Evolutionary conservation across 495 filamentous ascomycete genomes (phyloP), one percentile per base, ranked within the genome.

Genomic region (Mytilinidion resinicola): DNA sequence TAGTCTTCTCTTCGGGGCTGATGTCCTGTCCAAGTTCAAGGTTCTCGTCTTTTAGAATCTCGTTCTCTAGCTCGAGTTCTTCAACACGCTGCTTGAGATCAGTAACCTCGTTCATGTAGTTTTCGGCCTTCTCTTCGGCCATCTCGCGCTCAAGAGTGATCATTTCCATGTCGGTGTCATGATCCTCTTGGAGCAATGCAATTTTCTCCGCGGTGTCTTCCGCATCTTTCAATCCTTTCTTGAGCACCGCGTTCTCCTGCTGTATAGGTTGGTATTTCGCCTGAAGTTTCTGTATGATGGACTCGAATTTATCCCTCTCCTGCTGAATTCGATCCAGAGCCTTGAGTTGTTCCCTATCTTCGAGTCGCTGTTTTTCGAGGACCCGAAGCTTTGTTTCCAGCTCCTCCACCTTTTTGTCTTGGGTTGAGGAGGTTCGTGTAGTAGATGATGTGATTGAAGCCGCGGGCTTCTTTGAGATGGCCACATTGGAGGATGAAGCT

Each of bases 101-200:
- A n/a, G 95, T 88, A 17, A 91, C 77, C 70, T 97, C 93, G 1
- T 81, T 78, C 68, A 87, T 91, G 35, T 85, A 76, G 15, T 82
- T 80, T 60, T 97, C 93, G 6, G 88, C 86, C 37, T 83, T 88
- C 67, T 97, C 92, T 70, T 96, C 92, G 1, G 93, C 95, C 90
- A 97, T 96, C 71, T 97, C 92, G 14, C 90, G 80, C 67, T 98
- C 93, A 17, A 98, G 75, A 0, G 86, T 85, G 15, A 89, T 89
- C 74, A 95, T 85, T 75, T 98, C 95, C 72, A 96, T 74, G 14
- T 86, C 77, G 6, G 83, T 80, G 15, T 96, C 93, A 71, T 93
- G 83, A 52, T 96, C 90, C 0, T 85, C 86, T 66, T 91, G 86
- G 19, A 86, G 74, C 12, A 78, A 74, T 60, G 92, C 89, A 9